Base-by-base conservation (phyloP, 140 eudicot genomes). In the Ambrosia hybrid region DNA sequence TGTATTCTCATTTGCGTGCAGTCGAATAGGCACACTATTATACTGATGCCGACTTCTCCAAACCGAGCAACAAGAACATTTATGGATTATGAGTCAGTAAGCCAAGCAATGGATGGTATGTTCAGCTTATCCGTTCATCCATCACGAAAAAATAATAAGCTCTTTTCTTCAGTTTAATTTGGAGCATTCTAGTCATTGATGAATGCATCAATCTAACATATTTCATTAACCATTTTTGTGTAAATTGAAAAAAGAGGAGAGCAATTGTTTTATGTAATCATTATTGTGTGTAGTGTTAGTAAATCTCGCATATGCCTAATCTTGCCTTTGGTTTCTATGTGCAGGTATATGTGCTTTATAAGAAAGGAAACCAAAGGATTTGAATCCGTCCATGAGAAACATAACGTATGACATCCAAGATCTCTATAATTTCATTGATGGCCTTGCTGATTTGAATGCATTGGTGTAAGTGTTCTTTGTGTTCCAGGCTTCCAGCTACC, bases 21-120 rank as follows among this genome's bases (percentile, higher is more conserved):
- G 95, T 84, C 95, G 62, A 90, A 86, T 67, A 85, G 83, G 85
- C 99, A 94, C 84, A 94, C 97, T 7, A 94, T 90, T 69, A 79
- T 94, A 75, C 90, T 94, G 51, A 94, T 94, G 96, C 97, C 88
- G 83, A 76, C 97, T 51, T 94, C 99, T 67, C 96, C 80, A n/a
- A 82, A 75, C 82, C n/a, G 89, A 82, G 88, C 99, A 38, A 75
- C 89, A 46, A 85, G 97, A 61, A 90, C 97, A 8, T 94, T 90
- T 73, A 90, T 88, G 97, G 99, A 94, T 73, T 94, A 84, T 48
- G 91, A 85, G 63, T 94, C 99, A 51, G 83, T 88, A 67, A 83
- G 82, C 80, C 89, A 90, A 76, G 95, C 99, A 66, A 88, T 90
- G 95, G 97, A 94, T 73, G 96, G 97, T 90, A 86, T 62, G 79